Evolutionary conservation across 2,329 filamentous ascomycete genomes (phyloP).

Genomic region (Niveomyces coronatus): DNA sequence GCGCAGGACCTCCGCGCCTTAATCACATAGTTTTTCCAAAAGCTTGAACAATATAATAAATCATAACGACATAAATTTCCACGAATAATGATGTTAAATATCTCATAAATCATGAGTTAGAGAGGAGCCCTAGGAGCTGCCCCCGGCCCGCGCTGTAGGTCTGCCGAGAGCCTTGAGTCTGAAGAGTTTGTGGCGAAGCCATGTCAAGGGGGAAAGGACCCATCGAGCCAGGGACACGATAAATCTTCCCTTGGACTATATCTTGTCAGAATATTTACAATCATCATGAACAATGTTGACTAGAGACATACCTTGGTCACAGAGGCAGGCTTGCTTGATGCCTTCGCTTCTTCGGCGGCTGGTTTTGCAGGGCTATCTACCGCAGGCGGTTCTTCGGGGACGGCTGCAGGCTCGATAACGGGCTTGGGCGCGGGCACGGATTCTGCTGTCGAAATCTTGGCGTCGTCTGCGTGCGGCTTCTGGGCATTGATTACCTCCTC

Average conservation of each 20-base stretch:
- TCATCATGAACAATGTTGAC: neutral
- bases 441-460: neutral
- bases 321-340: neutral
- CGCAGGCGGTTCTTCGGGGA: neutral
- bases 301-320: slow-evolving; percentile 1
- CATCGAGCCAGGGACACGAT: slow-evolving; percentile 4
- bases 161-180: slow-evolving; percentile 3
- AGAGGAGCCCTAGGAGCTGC: slow-evolving; percentile 7
- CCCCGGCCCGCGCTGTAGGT: neutral
- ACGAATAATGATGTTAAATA: slow-evolving; percentile 7
- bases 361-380: neutral
- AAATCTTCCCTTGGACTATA: slow-evolving; percentile 8
- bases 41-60: slow-evolving; percentile 4
- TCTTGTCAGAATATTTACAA: slow-evolving; percentile 1
- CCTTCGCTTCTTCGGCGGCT: neutral
- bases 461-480: neutral
- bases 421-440: neutral
- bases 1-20: slow-evolving; percentile 2
- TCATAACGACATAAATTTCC: slow-evolving; percentile 10
- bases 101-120: slow-evolving; percentile 5
- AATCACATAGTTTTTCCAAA: slow-evolving; percentile 4
- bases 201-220: slow-evolving; percentile 9
- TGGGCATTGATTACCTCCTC: neutral
- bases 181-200: slow-evolving; percentile 9
- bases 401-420: neutral